These are phyloP conservation scores for Mrakia hoshinonis DNA, from an alignment of 768 basidiomycete genomes.

Conservation along the genomic window DNA sequence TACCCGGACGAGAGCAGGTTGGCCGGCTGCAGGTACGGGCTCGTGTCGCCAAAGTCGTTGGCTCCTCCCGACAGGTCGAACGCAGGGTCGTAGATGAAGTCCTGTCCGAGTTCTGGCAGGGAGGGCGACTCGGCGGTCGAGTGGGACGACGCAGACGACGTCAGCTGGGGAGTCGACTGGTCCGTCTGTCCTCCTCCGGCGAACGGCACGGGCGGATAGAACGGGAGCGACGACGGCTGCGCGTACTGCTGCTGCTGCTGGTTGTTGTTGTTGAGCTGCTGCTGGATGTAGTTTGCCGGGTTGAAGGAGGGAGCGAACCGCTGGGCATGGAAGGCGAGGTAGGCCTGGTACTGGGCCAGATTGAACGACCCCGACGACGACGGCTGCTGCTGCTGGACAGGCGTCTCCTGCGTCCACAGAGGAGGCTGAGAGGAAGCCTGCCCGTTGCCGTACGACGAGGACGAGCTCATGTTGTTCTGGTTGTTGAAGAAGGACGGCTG, in stretches of 20 bases:
- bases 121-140: conserved; percentile 8
- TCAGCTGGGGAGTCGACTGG: background rate
- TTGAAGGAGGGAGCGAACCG: background rate
- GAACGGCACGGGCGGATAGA: background rate
- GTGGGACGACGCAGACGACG: background rate
- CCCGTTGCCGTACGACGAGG: background rate
- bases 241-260: background rate
- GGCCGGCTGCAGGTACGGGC: background rate
- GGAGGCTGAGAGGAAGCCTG: background rate
- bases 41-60: conserved; percentile 6
- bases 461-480: background rate
- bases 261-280: background rate
- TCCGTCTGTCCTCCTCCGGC: too few species aligned
- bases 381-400: background rate
- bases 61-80: background rate
- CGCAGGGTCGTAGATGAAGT: conserved; percentile 4
- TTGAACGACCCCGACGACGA: background rate
- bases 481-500: background rate
- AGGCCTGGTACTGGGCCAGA: background rate
- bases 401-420: background rate
- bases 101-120: conserved; percentile 6
- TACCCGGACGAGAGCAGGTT: background rate
- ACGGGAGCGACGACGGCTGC: background rate
- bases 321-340: background rate
- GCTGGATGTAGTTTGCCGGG: conserved; percentile 7